A percentile compares a stretch with the other conserved stretches of the same genome.
These are phyloP conservation scores for Singerocomus rubriflavus DNA, from an alignment of 1,284 basidiomycete species.

Conservation along the genomic window DNA sequence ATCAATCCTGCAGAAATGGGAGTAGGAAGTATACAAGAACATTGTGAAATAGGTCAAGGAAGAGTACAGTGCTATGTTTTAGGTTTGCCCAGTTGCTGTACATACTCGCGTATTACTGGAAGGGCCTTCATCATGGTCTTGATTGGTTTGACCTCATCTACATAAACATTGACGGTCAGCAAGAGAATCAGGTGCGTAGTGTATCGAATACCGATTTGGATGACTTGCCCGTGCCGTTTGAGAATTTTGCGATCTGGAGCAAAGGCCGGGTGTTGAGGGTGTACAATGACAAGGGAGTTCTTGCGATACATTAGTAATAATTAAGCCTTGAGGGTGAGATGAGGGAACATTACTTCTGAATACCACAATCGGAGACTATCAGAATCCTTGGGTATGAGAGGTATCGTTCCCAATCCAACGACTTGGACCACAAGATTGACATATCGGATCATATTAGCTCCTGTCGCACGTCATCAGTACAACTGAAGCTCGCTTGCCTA, in stretches of 20 bases:
- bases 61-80: constrained; percentile 11
- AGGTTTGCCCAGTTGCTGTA: constrained; percentile 33
- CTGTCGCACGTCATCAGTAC: constrained; percentile 24
- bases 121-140: constrained; percentile 59
- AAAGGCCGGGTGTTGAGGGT: constrained; percentile 53
- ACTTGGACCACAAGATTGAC: constrained; percentile 77
- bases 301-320: constrained; percentile 26
- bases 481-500: constrained; percentile 3
- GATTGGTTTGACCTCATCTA: constrained; percentile 61
- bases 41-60: constrained; percentile 4
- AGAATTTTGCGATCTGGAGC: constrained; percentile 48
- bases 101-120: constrained; percentile 55
- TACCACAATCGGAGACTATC: constrained; percentile 63
- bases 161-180: constrained; percentile 4
- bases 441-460: constrained; percentile 51
- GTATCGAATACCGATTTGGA: constrained; percentile 47
- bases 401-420: constrained; percentile 62
- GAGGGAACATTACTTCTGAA: constrained; percentile 42
- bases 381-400: constrained; percentile 49
- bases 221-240: constrained; percentile 59
- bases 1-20: constrained; percentile 4
- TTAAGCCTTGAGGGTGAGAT: not conserved
- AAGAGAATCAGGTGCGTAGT: not conserved
- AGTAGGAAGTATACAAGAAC: constrained; percentile 7
- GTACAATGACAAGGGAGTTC: constrained; percentile 67